phyloP scores from a whole-genome alignment of 1,284 basidiomycete genomes.

The Gomphus bonarii region DNA sequence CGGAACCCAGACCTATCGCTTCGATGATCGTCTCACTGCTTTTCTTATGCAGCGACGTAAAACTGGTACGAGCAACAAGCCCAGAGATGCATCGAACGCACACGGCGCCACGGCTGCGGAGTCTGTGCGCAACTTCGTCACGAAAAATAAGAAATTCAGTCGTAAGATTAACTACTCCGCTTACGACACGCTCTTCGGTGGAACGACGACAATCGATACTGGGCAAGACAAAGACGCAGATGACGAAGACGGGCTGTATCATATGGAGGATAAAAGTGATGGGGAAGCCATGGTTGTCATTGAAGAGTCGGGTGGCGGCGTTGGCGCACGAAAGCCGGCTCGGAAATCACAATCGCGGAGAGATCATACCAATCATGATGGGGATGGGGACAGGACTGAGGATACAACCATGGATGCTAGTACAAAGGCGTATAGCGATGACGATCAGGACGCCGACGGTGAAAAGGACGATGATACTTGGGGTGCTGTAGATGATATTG shows the following conservation, averaged over 20 bases:
- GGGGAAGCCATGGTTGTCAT: slow-evolving; percentile 34
- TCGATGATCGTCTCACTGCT: not conserved
- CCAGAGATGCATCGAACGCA: slow-evolving; percentile 63
- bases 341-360: not conserved
- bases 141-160: slow-evolving; percentile 74
- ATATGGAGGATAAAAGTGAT: slow-evolving; percentile 45
- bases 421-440: slow-evolving; percentile 14
- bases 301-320: slow-evolving; percentile 32
- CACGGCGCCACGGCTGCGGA: slow-evolving; percentile 70
- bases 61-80: slow-evolving; percentile 41
- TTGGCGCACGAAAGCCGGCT: not conserved
- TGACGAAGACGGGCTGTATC: slow-evolving; percentile 28
- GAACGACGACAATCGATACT: slow-evolving; percentile 28
- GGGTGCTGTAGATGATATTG: slow-evolving; percentile 25
- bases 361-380: slow-evolving; percentile 13
- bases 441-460: slow-evolving; percentile 19
- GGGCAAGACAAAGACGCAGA: slow-evolving; percentile 22
- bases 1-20: slow-evolving; percentile 15
- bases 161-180: slow-evolving; percentile 87
- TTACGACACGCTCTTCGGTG: slow-evolving; percentile 65
- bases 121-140: slow-evolving; percentile 68
- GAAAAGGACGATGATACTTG: slow-evolving; percentile 26
- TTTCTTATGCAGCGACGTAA: slow-evolving; percentile 53
- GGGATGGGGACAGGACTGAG: slow-evolving; percentile 9
- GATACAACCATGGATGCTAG: not conserved